Evolutionary conservation across 176 grass and related monocot species (phyloP).

Genomic region (Bolboschoenus planiculmis): DNA sequence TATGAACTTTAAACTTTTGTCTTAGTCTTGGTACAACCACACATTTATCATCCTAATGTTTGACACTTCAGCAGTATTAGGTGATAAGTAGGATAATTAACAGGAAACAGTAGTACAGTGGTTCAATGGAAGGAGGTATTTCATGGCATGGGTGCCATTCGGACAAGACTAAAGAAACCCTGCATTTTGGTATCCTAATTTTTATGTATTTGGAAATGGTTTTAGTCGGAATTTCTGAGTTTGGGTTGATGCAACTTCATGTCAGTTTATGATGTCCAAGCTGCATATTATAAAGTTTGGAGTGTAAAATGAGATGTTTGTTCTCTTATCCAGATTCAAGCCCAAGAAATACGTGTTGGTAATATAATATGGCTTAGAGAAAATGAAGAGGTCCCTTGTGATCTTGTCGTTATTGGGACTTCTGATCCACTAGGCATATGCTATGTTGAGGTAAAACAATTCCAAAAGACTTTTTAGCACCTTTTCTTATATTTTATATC

Average conservation of each 20-base stretch:
- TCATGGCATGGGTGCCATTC: not conserved
- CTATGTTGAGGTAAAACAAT: slow-evolving; percentile 69
- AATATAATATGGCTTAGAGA: slow-evolving; percentile 95
- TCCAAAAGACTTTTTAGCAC: not conserved
- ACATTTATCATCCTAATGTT: not conserved
- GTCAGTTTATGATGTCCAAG: not conserved
- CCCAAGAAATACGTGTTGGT: slow-evolving; percentile 89
- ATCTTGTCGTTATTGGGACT: slow-evolving; percentile 88
- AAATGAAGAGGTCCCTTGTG: slow-evolving; percentile 98
- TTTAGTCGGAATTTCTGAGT: slow-evolving; percentile 3
- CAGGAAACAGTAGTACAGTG: not conserved
- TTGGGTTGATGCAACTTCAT: not conserved
- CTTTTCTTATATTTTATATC: not conserved
- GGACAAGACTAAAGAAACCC: not conserved
- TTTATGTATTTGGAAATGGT: not conserved
- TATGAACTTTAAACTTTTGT: not conserved
- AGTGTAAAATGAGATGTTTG: not conserved
- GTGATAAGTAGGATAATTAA: not conserved
- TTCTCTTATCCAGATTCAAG: slow-evolving; percentile 62
- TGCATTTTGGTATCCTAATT: not conserved
- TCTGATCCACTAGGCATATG: slow-evolving; percentile 89
- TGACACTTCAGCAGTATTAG: not conserved
- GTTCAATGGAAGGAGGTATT: not conserved
- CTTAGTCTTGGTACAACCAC: not conserved
- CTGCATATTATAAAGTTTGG: slow-evolving; percentile 7